Evolutionary conservation across 495 filamentous ascomycete species (phyloP).

Genomic region (Neurospora sp.): DNA sequence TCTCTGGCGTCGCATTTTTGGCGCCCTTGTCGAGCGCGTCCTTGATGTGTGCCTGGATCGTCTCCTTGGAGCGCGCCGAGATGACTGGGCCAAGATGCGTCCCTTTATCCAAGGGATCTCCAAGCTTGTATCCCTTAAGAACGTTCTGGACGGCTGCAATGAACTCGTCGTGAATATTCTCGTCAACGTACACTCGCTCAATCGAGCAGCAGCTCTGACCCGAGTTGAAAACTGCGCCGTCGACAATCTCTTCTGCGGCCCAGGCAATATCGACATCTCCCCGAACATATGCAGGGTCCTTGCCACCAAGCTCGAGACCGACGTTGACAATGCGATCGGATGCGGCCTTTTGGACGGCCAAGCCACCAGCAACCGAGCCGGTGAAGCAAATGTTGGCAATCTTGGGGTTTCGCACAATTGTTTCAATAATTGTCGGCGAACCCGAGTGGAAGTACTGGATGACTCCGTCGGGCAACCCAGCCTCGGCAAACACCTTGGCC

Average conservation of each 20-base stretch:
- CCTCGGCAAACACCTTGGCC: constrained; percentile 59
- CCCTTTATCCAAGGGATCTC: constrained; percentile 65
- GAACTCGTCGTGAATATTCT: constrained; percentile 70
- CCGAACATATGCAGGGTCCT: constrained; percentile 84
- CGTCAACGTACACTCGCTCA: constrained; percentile 86
- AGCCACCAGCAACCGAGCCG: constrained; percentile 79
- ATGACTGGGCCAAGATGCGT: constrained; percentile 88
- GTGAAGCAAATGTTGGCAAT: constrained; percentile 80
- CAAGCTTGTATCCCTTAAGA: constrained; percentile 78
- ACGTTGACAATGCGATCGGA: constrained; percentile 71
- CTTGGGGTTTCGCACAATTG: constrained; percentile 59
- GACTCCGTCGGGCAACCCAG: constrained; percentile 68
- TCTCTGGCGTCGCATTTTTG: constrained; percentile 69
- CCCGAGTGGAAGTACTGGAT: constrained; percentile 87
- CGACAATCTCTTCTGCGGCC: constrained; percentile 87
- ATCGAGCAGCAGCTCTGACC: constrained; percentile 94
- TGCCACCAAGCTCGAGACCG: constrained; percentile 82
- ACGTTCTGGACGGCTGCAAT: constrained; percentile 68
- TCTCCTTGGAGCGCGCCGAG: constrained; percentile 59
- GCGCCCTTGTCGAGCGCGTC: constrained; percentile 83
- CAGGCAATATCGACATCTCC: constrained; percentile 77
- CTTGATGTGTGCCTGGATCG: constrained; percentile 70
- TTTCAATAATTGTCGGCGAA: constrained; percentile 56
- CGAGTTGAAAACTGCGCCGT: constrained; percentile 91
- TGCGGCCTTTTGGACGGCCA: constrained; percentile 75